Percentiles rank a stretch among this genome's conserved stretches.
Evolutionary conservation across 2,329 filamentous ascomycete species (phyloP).

Genomic region (Fulvia fulva): DNA sequence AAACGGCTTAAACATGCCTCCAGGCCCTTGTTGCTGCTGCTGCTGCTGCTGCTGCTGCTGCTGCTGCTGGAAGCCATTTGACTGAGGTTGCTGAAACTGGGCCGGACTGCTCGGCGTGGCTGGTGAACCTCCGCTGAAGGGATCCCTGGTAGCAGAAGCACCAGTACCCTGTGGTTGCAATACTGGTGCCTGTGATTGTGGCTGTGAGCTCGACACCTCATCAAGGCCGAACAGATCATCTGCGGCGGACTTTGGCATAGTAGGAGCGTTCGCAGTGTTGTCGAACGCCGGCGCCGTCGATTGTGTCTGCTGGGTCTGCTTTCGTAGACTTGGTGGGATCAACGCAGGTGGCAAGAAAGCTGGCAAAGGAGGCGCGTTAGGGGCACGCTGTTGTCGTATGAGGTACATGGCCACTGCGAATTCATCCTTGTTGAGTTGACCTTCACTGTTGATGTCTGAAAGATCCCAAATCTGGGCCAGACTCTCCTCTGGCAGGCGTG

Average conservation of each 20-base stretch:
- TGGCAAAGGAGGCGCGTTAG: constrained; percentile 66
- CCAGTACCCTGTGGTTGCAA: constrained; percentile 69
- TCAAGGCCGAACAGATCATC: constrained; percentile 95
- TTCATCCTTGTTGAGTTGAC: constrained; percentile 78
- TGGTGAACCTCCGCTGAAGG: constrained; percentile 55
- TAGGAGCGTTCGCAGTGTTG: constrained; percentile 43
- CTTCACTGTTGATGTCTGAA: constrained; percentile 87
- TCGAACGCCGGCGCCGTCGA: constrained; percentile 53
- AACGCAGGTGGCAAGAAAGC: constrained; percentile 73
- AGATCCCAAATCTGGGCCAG: constrained; percentile 97
- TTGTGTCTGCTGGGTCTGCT: constrained; percentile 50
- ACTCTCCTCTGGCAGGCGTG: constrained; percentile 79
- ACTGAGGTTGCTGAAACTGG: constrained; percentile 22
- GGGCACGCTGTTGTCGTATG: constrained; percentile 81
- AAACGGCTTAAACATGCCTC: constrained; percentile 75
- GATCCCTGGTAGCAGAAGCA: constrained; percentile 60
- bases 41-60: too few relatives aligned
- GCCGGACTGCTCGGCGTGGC: constrained; percentile 51
- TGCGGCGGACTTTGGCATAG: constrained; percentile 70
- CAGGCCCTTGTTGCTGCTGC: constrained; percentile 30
- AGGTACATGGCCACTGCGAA: constrained; percentile 98
- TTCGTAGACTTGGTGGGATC: constrained; percentile 80
- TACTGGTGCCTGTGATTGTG: constrained; percentile 42
- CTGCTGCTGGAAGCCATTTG: constrained; percentile 7
- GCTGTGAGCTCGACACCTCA: constrained; percentile 54